These are phyloP conservation scores for Xerocomellus amylosporus DNA, from an alignment of 768 basidiomycete species.

Conservation along the genomic window DNA sequence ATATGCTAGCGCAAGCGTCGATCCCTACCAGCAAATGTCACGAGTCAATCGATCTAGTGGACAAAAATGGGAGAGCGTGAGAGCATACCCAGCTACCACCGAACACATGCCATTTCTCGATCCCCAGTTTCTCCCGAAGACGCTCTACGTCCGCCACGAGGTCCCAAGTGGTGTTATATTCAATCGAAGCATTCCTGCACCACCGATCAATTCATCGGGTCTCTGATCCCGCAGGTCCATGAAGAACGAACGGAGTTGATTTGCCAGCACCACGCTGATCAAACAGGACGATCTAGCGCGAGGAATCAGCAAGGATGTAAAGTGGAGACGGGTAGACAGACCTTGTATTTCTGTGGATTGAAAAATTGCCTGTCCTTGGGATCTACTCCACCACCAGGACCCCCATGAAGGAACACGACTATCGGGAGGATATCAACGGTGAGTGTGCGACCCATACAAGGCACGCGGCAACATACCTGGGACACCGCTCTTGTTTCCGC, in stretches of 20 bases:
- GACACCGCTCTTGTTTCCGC: conserved; percentile 71
- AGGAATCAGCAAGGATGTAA: neutral
- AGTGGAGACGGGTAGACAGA: conserved; percentile 20
- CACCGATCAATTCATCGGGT: conserved; percentile 2
- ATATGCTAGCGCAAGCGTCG: conserved; percentile 82
- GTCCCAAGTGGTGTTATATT: conserved; percentile 94
- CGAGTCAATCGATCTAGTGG: neutral
- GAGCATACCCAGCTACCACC: conserved; percentile 86
- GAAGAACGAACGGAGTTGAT: conserved; percentile 66
- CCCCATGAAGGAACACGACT: conserved; percentile 85
- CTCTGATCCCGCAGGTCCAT: neutral
- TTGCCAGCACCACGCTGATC: conserved; percentile 91
- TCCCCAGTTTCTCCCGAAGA: conserved; percentile 66
- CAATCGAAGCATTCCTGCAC: conserved; percentile 64
- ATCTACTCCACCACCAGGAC: conserved; percentile 78
- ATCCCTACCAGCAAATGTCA: conserved; percentile 50
- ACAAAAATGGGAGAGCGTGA: neutral
- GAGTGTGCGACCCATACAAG: neutral
- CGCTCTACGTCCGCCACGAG: conserved; percentile 88
- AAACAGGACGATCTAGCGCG: conserved; percentile 69
- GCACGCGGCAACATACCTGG: conserved; percentile 49
- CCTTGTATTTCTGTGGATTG: conserved; percentile 83
- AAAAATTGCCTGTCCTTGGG: conserved; percentile 74
- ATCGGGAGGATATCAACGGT: neutral
- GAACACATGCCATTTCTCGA: conserved; percentile 93